These are phyloP conservation scores for Ambrosiella beaveri DNA, from an alignment of 2,329 filamentous ascomycete genomes.

Conservation along the genomic window DNA sequence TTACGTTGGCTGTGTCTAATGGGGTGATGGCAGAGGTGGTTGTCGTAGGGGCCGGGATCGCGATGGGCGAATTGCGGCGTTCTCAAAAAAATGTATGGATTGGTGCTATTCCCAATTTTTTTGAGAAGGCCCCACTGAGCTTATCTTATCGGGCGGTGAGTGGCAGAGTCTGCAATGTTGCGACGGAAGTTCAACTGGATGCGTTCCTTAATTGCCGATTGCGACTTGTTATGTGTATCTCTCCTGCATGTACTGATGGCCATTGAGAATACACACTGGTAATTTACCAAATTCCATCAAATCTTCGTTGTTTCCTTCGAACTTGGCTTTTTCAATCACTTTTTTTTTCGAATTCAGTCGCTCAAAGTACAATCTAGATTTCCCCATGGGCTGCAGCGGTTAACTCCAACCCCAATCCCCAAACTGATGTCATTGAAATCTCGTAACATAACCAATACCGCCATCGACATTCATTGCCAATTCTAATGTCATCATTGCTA, in stretches of 20 bases:
- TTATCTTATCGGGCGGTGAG: conserved; percentile 18
- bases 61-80: not conserved
- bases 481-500: conserved; percentile 7
- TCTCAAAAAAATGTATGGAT: not conserved
- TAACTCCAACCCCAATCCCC: conserved; percentile 3
- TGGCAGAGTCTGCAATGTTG: not conserved
- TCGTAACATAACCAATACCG: not conserved
- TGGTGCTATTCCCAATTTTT: conserved; percentile 15
- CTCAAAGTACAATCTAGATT: no score
- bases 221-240: not conserved
- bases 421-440: not conserved
- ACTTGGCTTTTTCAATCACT: no score
- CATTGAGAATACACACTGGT: no score
- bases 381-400: no score
- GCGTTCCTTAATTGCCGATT: not conserved
- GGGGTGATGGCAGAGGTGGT: not conserved
- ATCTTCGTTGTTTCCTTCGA: no score
- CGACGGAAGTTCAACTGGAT: not conserved
- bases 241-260: no score
- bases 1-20: not conserved
- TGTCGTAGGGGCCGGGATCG: not conserved
- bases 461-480: not conserved
- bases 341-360: no score
- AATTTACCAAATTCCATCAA: no score
- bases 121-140: conserved; percentile 13